Base-by-base conservation (phyloP, 495 filamentous ascomycete species). In the Collariella sp. region DNA sequence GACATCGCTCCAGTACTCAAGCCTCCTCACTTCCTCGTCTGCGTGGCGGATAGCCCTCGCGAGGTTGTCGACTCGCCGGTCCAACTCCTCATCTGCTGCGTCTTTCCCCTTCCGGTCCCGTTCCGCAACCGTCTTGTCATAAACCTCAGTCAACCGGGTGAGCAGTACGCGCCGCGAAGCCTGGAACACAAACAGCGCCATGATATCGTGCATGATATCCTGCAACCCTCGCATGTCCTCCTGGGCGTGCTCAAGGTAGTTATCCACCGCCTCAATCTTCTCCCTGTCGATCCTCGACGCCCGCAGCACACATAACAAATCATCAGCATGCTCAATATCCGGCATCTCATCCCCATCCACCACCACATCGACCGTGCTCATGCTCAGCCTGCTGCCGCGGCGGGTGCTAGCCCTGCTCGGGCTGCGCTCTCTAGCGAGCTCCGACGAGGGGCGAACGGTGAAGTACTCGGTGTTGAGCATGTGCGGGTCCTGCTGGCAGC, bases 101-200 rank as follows among this genome's bases (percentile, higher is more conserved):
- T 47, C 55, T 15, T 51, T 54, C 20, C 44, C 46, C 33, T 48
- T 49, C 26, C 50, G 40, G 15, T 50, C 46, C 33, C 46, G 18
- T 39, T 33, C 44, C 47, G 47, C 45, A 20, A 67, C 66, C 4
- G 73, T 69, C 23, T 79, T 70, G 51, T 89, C 78, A 52, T 86
- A 78, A 18, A 77, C 68, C 35, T 78, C 63, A 41, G 83, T 77
- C n/a, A 99, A 70, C 44, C 78, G 73, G 1, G 79, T 70, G 10
- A 95, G 71, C 3, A 97, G 77, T 47, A 87, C 83, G 60, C 87
- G 80, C 31, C 90, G 81, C 0, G 90, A 95, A 18, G 84, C 79
- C 68, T 97, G 91, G 67, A 95, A 97, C 39, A 97, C 76, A 68
- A 97, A 89, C 55, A 83, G 70, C 2, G 79, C 65, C 86, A 96